Percentiles rank a stretch among this genome's conserved stretches.
phyloP scores from a whole-genome alignment of 1,284 basidiomycete genomes.

The Amylostereum chailletii region DNA sequence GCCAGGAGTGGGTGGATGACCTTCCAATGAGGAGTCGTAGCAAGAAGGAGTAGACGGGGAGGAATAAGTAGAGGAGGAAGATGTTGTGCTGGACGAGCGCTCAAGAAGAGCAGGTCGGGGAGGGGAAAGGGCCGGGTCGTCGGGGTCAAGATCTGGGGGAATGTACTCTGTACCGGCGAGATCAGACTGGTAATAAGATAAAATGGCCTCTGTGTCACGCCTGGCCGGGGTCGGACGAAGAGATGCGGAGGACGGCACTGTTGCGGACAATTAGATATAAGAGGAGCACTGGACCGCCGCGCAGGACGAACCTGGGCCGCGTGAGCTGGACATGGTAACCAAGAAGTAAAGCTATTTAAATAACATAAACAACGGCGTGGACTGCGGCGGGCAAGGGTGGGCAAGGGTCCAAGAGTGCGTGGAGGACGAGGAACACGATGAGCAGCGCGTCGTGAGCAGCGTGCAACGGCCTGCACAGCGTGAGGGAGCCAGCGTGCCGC shows the following conservation, averaged over 20 bases:
- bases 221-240: conserved; percentile 7
- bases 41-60: conserved; percentile 1
- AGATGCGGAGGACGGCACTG: background rate
- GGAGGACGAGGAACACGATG: too few relatives aligned
- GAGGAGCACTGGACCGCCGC: too few relatives aligned
- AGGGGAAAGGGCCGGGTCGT: background rate
- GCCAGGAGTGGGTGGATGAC: background rate
- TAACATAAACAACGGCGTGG: too few relatives aligned
- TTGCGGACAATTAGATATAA: background rate
- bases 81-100: conserved; percentile 1
- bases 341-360: too few relatives aligned
- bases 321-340: too few relatives aligned
- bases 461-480: too few relatives aligned
- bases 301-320: too few relatives aligned
- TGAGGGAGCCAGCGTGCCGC: too few relatives aligned
- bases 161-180: conserved; percentile 18
- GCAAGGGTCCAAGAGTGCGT: too few relatives aligned
- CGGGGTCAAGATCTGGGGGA: conserved; percentile 2
- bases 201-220: conserved; percentile 23
- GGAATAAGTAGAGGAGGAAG: conserved; percentile 4
- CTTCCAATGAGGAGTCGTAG: background rate
- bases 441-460: too few relatives aligned
- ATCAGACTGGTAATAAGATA: conserved; percentile 28
- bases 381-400: too few relatives aligned
- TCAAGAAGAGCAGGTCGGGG: background rate